phyloP scores from a whole-genome alignment of 208 protist genomes.

The Leishmania amazonensis region DNA sequence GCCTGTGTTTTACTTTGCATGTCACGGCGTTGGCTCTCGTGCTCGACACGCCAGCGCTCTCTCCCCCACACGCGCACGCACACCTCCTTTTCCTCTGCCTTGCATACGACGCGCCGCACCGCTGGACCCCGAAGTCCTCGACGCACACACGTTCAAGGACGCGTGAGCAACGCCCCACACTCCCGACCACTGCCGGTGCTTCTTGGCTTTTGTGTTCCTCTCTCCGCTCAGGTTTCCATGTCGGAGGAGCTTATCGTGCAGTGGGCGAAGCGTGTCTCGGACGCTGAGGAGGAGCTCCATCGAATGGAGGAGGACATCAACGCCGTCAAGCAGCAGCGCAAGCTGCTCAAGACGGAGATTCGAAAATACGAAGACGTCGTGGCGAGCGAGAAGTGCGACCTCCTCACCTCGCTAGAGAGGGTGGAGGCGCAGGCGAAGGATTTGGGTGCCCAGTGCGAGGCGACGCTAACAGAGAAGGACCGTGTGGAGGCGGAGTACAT shows the following conservation, averaged over 20 bases:
- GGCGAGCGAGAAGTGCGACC: conserved; percentile 61
- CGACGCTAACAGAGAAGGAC: conserved; percentile 55
- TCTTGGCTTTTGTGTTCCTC: neutral
- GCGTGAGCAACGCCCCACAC: neutral
- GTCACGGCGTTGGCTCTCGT: neutral
- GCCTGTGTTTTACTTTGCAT: neutral
- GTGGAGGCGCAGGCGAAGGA: conserved; percentile 70
- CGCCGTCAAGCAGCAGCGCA: conserved; percentile 45
- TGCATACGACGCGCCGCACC: neutral
- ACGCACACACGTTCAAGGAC: neutral
- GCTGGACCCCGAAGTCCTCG: neutral
- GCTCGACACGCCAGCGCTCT: neutral
- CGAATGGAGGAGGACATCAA: conserved; percentile 76
- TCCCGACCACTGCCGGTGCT: neutral
- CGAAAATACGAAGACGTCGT: conserved; percentile 54
- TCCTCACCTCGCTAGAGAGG: conserved; percentile 61
- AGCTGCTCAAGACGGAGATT: conserved; percentile 49
- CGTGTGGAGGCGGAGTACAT: conserved; percentile 71
- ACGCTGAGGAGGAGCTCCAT: conserved; percentile 63
- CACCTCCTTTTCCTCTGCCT: neutral
- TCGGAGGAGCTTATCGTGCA: conserved; percentile 48
- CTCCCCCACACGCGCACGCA: neutral
- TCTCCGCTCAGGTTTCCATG: conserved; percentile 11
- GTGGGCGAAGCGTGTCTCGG: conserved; percentile 78
- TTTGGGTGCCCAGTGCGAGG: conserved; percentile 57